Conservation (phyloP, 164 flowering plant species). For the Vitis rupestris region DNA sequence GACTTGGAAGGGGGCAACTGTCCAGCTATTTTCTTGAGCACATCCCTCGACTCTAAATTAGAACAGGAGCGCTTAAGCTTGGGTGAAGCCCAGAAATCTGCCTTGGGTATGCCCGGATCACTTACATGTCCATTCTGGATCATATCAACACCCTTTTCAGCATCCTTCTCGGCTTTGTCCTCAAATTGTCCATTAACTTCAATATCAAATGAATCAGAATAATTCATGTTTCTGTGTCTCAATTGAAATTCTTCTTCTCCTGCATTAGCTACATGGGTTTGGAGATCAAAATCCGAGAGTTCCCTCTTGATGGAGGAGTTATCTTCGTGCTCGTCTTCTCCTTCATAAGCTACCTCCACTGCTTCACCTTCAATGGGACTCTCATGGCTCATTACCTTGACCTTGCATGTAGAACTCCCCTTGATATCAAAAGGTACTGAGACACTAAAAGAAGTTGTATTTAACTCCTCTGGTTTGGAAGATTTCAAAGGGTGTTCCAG, state of each 20-base stretch:
- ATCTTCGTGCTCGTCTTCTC: conserved; percentile 80
- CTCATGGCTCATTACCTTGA: conserved; percentile 45
- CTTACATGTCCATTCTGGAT: conserved; percentile 71
- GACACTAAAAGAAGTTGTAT: conserved; percentile 34
- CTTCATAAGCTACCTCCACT: conserved; percentile 71
- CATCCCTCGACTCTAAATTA: conserved; percentile 49
- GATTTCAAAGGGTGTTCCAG: conserved; percentile 36
- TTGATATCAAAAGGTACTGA: conserved; percentile 33
- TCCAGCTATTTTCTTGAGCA: conserved; percentile 35
- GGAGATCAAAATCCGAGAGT: conserved; percentile 56
- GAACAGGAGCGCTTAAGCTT: conserved; percentile 85
- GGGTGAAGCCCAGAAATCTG: conserved; percentile 61
- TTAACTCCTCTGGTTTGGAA: conserved; percentile 21
- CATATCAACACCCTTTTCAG: conserved; percentile 26
- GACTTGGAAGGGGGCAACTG: conserved; percentile 47
- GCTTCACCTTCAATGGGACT: conserved; percentile 31
- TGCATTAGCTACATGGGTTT: conserved; percentile 26
- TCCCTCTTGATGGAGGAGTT: conserved; percentile 46
- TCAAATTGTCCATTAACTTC: conserved; percentile 15
- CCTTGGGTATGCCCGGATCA: conserved; percentile 74
- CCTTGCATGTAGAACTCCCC: conserved; percentile 29
- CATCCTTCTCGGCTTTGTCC: conserved; percentile 19
- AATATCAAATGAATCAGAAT: conserved; percentile 12
- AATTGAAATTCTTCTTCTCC: conserved; percentile 17
- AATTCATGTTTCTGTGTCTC: conserved; percentile 7